Evolutionary conservation across 805 yeast genomes (phyloP), one percentile per base, ranked within the genome.

Genomic region (Zygoascus biomembranicola): DNA sequence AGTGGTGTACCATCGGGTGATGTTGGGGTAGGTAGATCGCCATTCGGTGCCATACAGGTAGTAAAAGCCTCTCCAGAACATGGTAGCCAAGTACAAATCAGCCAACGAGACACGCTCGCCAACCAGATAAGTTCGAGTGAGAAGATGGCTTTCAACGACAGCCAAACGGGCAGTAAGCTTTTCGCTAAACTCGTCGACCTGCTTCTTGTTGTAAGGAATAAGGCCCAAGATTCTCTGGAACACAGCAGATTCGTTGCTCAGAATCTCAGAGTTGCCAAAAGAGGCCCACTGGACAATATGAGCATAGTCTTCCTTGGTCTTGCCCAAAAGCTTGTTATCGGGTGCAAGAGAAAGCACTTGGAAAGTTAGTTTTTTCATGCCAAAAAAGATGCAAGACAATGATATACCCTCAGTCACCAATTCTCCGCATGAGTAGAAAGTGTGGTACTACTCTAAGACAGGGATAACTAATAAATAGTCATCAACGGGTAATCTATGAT

Each of bases 231-330:
- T 66, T 61, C 89, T 85, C 55, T 68, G 67, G 71, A 87, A 80
- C 59, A 80, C 79, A 41, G 59, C 63, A 55, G 78, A 77, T 51
- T 76, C 62, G 54, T 70, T 63, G 47, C 73, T 63, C 60, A 84
- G 67, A 55, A 85, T 62, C 63, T 90, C 96, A 62, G 79, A 64
- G 77, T 85, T 87, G 69, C 82, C 76, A 61, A 87, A 73, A 2
- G 96, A 87, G 69, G 83, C 64, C 95, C 95, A 90, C 73, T 76
- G 82, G 62, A 90, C 69, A 64, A 89, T 75, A 63, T 71, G 70
- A 56, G 87, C 88, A 66, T 80, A 76, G 63, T 86, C 87, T 60
- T 73, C 72, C 59, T 78, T 70, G 69, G 76, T 76, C 69, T 80
- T 78, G 64, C 97, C 97, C 60, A 81, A 73, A 59, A 85, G 76